phyloP scores from a whole-genome alignment of 2,329 filamentous ascomycete species.

The Pseudogymnoascus sp. region DNA sequence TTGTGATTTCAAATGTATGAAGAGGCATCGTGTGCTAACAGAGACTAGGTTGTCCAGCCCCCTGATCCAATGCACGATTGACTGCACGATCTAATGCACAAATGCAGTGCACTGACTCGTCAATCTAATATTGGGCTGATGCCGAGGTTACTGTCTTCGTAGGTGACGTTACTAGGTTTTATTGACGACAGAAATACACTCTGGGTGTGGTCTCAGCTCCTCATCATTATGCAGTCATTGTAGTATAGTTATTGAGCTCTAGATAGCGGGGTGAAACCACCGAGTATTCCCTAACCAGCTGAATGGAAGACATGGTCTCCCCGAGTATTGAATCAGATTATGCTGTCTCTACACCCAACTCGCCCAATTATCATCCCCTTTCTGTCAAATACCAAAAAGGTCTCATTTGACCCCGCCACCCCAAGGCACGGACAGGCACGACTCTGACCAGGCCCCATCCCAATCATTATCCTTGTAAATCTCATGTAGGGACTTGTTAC shows the following conservation, averaged over 20 bases:
- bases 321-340: neutral
- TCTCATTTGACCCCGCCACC: neutral
- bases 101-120: neutral
- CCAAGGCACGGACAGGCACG: neutral
- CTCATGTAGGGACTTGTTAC: neutral
- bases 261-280: neutral
- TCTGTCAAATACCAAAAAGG: neutral
- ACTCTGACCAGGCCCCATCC: neutral
- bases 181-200: neutral
- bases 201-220: neutral
- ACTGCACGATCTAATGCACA: neutral
- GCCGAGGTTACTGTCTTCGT: neutral
- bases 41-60: neutral
- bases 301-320: neutral
- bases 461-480: neutral
- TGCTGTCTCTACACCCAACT: neutral
- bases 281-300: conserved; percentile 1
- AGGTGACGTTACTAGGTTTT: neutral
- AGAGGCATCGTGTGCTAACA: neutral
- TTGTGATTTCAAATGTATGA: neutral
- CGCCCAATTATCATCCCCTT: neutral
- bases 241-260: neutral
- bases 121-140: neutral
- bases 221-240: neutral
- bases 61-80: neutral